Percentiles rank a stretch among this genome's conserved stretches.
These are phyloP conservation scores for Auricularia cornea DNA, from an alignment of 768 basidiomycete species.

Conservation along the genomic window DNA sequence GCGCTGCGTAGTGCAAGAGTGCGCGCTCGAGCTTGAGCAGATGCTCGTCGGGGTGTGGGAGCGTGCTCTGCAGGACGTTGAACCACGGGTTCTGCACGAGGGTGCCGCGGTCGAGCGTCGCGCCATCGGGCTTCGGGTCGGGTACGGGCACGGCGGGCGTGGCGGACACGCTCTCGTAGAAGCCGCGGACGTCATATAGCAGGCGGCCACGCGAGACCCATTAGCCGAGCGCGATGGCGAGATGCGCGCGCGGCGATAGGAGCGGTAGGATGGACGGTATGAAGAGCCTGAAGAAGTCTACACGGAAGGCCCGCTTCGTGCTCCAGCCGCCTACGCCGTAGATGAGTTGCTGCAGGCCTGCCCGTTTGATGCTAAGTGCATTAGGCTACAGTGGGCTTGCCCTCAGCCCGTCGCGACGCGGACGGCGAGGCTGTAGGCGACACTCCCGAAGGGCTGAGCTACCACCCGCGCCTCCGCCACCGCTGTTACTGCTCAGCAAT, in stretches of 20 bases:
- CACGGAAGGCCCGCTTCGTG: slow-evolving; percentile 33
- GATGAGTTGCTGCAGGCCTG: no score
- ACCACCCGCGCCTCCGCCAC: no score
- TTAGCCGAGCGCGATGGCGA: slow-evolving; percentile 42
- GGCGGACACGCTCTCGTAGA: slow-evolving; percentile 29
- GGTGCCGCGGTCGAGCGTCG: slow-evolving; percentile 14
- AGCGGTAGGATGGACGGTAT: slow-evolving; percentile 39
- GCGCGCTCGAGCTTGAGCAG: slow-evolving; percentile 35
- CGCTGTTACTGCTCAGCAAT: no score
- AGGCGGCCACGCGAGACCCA: slow-evolving; percentile 53
- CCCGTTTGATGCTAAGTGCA: no score
- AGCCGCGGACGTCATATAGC: slow-evolving; percentile 37
- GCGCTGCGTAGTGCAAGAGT: slow-evolving; percentile 34
- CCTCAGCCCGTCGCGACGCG: no score
- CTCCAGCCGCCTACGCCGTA: slow-evolving; percentile 51
- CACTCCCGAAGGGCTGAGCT: no score
- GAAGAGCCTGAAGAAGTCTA: slow-evolving; percentile 59
- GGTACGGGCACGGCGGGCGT: slow-evolving; percentile 17
- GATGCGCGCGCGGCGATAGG: slow-evolving; percentile 46
- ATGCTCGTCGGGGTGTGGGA: slow-evolving; percentile 55
- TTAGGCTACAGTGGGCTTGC: no score
- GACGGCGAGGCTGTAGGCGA: no score
- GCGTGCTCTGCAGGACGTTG: slow-evolving; percentile 40
- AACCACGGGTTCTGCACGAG: slow-evolving; percentile 51
- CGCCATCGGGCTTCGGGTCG: slow-evolving; percentile 11